Percentiles rank a stretch among this genome's conserved stretches.
phyloP scores from a whole-genome alignment of 1,284 basidiomycete genomes.

The Puccinia polysora region DNA sequence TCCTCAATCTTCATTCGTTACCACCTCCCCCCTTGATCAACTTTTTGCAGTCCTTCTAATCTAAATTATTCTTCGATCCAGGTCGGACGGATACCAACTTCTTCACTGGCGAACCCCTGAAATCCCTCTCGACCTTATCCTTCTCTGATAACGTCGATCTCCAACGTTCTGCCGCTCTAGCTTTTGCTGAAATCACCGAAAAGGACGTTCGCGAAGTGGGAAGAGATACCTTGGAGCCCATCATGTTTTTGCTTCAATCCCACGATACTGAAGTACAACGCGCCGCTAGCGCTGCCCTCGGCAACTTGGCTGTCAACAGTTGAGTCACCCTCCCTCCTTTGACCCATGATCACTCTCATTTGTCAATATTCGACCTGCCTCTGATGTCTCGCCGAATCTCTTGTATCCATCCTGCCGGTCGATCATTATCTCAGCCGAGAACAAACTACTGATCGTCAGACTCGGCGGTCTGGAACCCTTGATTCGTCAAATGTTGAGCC shows the following conservation, averaged over 20 bases:
- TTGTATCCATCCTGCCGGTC: constrained; percentile 25
- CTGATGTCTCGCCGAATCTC: background rate
- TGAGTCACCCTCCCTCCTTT: constrained; percentile 53
- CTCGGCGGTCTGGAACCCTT: constrained; percentile 95
- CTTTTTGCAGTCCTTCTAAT: background rate
- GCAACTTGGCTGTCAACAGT: constrained; percentile 98
- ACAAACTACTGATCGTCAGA: constrained; percentile 97
- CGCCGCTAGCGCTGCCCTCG: constrained; percentile 95
- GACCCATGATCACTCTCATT: background rate
- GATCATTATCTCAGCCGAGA: constrained; percentile 67
- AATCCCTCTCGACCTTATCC: constrained; percentile 90
- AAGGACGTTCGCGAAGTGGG: constrained; percentile 97
- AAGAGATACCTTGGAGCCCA: constrained; percentile 94
- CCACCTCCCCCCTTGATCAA: background rate
- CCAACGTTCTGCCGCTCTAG: constrained; percentile 93
- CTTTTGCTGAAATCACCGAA: constrained; percentile 99
- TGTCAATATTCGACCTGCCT: background rate
- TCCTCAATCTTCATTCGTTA: background rate
- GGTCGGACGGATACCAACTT: constrained; percentile 54
- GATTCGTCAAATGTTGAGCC: constrained; percentile 97
- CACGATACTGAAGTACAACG: constrained; percentile 99
- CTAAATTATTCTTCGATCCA: too few species aligned
- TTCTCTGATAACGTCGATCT: constrained; percentile 99
- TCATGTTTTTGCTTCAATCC: constrained; percentile 92
- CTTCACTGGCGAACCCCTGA: constrained; percentile 74